Conservation (phyloP, 2,329 filamentous ascomycete species). For the Volutella citrinella region DNA sequence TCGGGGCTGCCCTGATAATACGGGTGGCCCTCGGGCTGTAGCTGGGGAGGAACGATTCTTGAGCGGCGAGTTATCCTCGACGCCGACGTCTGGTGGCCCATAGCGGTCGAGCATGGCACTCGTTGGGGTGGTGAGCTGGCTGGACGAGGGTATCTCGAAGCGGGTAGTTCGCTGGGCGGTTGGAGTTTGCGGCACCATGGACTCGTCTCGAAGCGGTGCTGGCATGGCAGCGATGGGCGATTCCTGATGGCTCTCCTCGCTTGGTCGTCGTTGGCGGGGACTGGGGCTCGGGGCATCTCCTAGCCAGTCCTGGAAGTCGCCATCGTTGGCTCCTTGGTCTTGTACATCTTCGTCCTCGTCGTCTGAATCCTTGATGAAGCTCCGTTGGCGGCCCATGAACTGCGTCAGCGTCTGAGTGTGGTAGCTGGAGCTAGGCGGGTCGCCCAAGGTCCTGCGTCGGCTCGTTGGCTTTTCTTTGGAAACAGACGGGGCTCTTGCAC, state of each 20-base stretch:
- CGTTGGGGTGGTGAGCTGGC: slow-evolving; percentile 34
- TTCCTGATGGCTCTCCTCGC: slow-evolving; percentile 6
- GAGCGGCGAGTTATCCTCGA: slow-evolving; percentile 34
- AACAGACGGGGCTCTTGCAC: too few relatives aligned
- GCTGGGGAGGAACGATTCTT: slow-evolving; percentile 31
- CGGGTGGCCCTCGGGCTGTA: slow-evolving; percentile 17
- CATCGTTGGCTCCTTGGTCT: slow-evolving; percentile 13
- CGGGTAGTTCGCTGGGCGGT: slow-evolving; percentile 25
- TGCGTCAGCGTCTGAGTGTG: slow-evolving; percentile 44
- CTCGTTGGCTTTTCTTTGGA: slow-evolving; percentile 7
- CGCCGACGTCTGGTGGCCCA: slow-evolving; percentile 32
- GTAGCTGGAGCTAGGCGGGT: slow-evolving; percentile 30
- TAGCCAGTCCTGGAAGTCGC: slow-evolving; percentile 34
- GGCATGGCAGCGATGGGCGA: slow-evolving; percentile 7
- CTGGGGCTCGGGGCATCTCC: slow-evolving; percentile 27
- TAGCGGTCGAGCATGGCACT: slow-evolving; percentile 40
- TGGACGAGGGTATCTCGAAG: slow-evolving; percentile 44
- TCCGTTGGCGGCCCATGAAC: slow-evolving; percentile 26
- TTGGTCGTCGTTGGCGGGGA: too few relatives aligned
- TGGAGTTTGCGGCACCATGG: slow-evolving; percentile 43
- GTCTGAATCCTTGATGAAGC: slow-evolving; percentile 37
- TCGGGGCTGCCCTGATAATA: slow-evolving; percentile 19
- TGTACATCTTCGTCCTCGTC: slow-evolving; percentile 30
- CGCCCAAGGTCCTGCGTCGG: slow-evolving; percentile 31
- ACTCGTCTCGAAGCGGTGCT: slow-evolving; percentile 25